Evolutionary conservation across 2,329 filamentous ascomycete species (phyloP).

Genomic region (Diplodia scrobiculata): DNA sequence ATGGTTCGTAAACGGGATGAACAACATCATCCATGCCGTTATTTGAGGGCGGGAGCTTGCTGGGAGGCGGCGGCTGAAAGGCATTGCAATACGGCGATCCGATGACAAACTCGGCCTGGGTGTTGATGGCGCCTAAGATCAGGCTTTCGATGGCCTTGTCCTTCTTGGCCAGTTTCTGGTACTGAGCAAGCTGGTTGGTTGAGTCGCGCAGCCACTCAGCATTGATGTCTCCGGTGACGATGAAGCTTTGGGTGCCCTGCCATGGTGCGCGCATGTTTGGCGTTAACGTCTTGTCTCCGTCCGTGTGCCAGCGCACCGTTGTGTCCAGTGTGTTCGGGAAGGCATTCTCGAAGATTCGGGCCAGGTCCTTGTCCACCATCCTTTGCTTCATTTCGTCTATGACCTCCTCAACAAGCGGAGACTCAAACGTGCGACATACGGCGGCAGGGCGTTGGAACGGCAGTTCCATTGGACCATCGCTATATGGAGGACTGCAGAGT

Average conservation of each 20-base stretch:
- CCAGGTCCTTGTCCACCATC: constrained; percentile 83
- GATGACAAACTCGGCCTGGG: constrained; percentile 92
- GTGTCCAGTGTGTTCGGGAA: constrained; percentile 92
- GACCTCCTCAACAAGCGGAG: constrained; percentile 81
- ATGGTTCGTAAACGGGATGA: constrained; percentile 81
- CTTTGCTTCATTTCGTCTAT: constrained; percentile 78
- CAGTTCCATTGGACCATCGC: constrained; percentile 73
- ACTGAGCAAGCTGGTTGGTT: constrained; percentile 89
- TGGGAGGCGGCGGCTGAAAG: constrained; percentile 90
- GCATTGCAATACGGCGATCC: constrained; percentile 96
- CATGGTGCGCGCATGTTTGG: constrained; percentile 52
- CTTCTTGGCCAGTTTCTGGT: constrained; percentile 79
- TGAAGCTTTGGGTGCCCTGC: constrained; percentile 85
- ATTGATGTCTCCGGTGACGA: constrained; percentile 91
- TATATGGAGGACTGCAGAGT: constrained; percentile 68
- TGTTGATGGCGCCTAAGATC: constrained; percentile 92
- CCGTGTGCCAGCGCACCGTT: constrained; percentile 82
- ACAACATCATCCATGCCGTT: constrained; percentile 84
- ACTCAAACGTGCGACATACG: constrained; percentile 86
- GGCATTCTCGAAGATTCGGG: constrained; percentile 90
- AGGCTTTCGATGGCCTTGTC: constrained; percentile 76
- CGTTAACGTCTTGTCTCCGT: constrained; percentile 49
- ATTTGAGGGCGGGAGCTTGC: constrained; percentile 67
- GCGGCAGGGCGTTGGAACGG: constrained; percentile 82
- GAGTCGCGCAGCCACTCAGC: constrained; percentile 91